Percentiles rank a stretch among this genome's conserved stretches.
Conservation (phyloP, 768 basidiomycete genomes). For the Lactarius tabidus region DNA sequence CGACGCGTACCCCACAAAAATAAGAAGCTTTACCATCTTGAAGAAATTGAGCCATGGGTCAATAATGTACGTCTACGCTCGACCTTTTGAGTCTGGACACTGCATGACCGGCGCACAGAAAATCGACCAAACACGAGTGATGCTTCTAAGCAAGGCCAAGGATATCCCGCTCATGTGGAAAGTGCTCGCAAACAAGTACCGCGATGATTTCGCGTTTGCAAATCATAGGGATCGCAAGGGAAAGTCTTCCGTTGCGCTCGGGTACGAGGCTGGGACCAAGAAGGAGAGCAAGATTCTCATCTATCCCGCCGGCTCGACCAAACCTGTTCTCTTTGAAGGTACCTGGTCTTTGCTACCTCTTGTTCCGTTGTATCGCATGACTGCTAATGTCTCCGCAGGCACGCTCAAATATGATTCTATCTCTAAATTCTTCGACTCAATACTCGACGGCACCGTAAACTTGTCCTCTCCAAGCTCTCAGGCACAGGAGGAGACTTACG, state of each 20-base stretch:
- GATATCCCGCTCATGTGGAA: conserved; percentile 78
- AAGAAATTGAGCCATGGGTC: conserved; percentile 65
- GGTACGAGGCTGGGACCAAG: conserved; percentile 50
- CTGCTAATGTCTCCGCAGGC: conserved; percentile 39
- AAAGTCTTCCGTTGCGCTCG: conserved; percentile 52
- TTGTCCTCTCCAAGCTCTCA: conserved; percentile 40
- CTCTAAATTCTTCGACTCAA: conserved; percentile 65
- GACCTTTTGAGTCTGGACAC: background rate
- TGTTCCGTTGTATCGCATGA: background rate
- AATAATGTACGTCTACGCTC: conserved; percentile 48
- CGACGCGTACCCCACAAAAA: conserved; percentile 68
- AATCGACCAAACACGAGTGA: conserved; percentile 47
- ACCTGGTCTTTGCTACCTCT: conserved; percentile 5
- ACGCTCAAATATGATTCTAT: conserved; percentile 70
- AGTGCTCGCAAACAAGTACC: conserved; percentile 69
- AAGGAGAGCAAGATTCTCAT: conserved; percentile 62
- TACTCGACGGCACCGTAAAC: conserved; percentile 64
- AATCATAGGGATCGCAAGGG: conserved; percentile 65
- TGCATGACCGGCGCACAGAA: conserved; percentile 31
- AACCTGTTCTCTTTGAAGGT: conserved; percentile 68
- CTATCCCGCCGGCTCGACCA: conserved; percentile 58
- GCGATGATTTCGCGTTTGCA: conserved; percentile 57
- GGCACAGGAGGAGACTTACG: conserved; percentile 7
- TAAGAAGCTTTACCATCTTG: conserved; percentile 50
- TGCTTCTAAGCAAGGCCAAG: conserved; percentile 72